Evolutionary conservation across 108 stramenopile genomes (phyloP).

Genomic region (Licmophora abbreviata): DNA sequence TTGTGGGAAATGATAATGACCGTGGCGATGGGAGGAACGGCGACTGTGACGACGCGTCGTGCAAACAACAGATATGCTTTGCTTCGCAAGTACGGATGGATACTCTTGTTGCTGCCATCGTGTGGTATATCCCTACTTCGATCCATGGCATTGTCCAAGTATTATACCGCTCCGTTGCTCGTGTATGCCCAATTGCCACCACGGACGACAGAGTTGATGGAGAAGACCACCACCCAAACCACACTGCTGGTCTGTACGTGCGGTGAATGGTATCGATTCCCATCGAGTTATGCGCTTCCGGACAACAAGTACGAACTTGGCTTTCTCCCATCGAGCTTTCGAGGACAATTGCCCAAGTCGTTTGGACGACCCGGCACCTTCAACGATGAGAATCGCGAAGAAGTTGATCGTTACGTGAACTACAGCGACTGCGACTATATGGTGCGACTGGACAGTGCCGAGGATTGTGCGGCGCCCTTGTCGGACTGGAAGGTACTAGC

Average conservation of each 20-base stretch:
- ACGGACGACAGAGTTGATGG: neutral
- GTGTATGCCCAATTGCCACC: conserved; percentile 43
- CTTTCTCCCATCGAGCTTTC: conserved; percentile 82
- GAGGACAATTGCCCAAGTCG: conserved; percentile 87
- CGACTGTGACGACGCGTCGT: neutral
- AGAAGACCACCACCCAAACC: neutral
- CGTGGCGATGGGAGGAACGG: neutral
- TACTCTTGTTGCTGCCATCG: conserved; percentile 1
- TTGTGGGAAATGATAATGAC: neutral
- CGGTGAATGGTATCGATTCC: conserved; percentile 97
- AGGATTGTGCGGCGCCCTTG: conserved; percentile 12
- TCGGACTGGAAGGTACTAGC: conserved; percentile 19
- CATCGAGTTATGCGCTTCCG: conserved; percentile 85
- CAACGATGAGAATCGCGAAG: conserved; percentile 78
- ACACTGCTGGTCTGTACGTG: conserved; percentile 71
- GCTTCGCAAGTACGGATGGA: neutral
- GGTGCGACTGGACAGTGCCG: conserved; percentile 47
- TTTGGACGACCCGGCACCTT: conserved; percentile 55
- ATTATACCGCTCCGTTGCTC: conserved; percentile 71
- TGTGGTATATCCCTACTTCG: conserved; percentile 39
- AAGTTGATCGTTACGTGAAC: conserved; percentile 44
- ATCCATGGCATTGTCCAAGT: conserved; percentile 47
- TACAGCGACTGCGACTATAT: conserved; percentile 62
- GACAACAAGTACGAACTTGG: conserved; percentile 38
- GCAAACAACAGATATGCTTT: neutral